A percentile compares a stretch with the other conserved stretches of the same genome.
These are phyloP conservation scores for Pisolithus albus DNA, from an alignment of 768 basidiomycete genomes.

Conservation along the genomic window DNA sequence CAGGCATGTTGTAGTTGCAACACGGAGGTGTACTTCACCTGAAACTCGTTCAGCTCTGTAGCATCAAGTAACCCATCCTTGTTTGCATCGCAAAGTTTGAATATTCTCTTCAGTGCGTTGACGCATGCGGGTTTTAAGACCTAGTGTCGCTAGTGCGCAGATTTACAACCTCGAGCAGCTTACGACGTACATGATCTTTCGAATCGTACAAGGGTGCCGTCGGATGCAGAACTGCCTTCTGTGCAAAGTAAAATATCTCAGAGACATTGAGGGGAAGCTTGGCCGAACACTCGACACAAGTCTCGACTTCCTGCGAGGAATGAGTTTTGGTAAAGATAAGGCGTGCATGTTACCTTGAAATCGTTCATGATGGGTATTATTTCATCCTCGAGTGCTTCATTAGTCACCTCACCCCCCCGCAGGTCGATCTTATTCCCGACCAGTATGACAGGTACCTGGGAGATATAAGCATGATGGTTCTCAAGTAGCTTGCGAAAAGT, in stretches of 20 bases:
- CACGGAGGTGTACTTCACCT: slow-evolving; percentile 41
- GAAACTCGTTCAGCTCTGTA: slow-evolving; percentile 92
- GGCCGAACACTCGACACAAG: slow-evolving; percentile 96
- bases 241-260: slow-evolving; percentile 97
- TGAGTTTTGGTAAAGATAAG: slow-evolving; percentile 3
- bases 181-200: slow-evolving; percentile 74
- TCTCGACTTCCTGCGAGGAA: slow-evolving; percentile 82
- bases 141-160: slow-evolving; percentile 33
- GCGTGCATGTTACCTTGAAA: slow-evolving; percentile 66
- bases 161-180: slow-evolving; percentile 1
- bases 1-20: background rate
- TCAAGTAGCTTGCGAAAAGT: slow-evolving; percentile 17
- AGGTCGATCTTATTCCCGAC: slow-evolving; percentile 99
- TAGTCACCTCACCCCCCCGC: slow-evolving; percentile 87
- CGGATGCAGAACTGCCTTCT: slow-evolving; percentile 95
- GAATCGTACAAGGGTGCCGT: slow-evolving; percentile 97
- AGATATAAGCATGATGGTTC: slow-evolving; percentile 4
- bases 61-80: slow-evolving; percentile 91
- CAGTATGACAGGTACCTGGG: slow-evolving; percentile 88
- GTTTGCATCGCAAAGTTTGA: slow-evolving; percentile 91
- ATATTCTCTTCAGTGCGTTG: slow-evolving; percentile 85
- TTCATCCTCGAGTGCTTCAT: slow-evolving; percentile 90
- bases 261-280: slow-evolving; percentile 86
- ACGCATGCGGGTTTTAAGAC: slow-evolving; percentile 89
- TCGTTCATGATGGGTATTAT: slow-evolving; percentile 97